Evolutionary conservation across 73 alveolate species (phyloP), one percentile per base, ranked within the genome.

Genomic region (Paramecium primaurelia): DNA sequence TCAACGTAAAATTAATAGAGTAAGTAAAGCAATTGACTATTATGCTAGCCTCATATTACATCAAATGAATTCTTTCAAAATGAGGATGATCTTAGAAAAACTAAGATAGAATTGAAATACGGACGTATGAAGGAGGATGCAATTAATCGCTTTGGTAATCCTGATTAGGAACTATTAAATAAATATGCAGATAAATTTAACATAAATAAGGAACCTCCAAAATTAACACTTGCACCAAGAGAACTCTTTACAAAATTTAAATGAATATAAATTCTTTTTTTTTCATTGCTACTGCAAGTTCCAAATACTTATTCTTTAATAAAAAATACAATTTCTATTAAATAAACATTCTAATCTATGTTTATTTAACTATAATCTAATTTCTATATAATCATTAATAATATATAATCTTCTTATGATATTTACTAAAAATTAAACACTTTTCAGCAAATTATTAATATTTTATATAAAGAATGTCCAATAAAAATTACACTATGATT

Each of bases 151-250:
- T 64, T 64, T 28, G 47, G 42, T 14, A 54, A 54, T 54, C 34
- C 69, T 12, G 69, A 54, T 54, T 14, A 54, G 14, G 69, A 54
- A 54, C 69, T 54, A 54, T 54, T 54, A 16, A 54, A 54, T 54
- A 54, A 54, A 54, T 54, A 54, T 54, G 69, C 69, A 18, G 69
- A 54, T 54, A 54, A 54, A 54, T 54, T 54, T 54, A 54, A 54
- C 69, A 54, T 54, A 6, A 54, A 54, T 18, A 54, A 54, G 69
- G 69, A 54, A 54, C 69, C 69, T 32, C 84, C 51, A 25, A 64
- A 64, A 64, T 64, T 64, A 64, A 64, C 84, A 22, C 84, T 64
- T 28, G 84, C 84, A 22, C 84, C 84, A 12, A 64, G 69, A 54
- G 69, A 54, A 54, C 69, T 54, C 30, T 18, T 54, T 54, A 54